Base-by-base conservation (phyloP, 768 basidiomycete genomes). In the Scleroderma bovista region DNA sequence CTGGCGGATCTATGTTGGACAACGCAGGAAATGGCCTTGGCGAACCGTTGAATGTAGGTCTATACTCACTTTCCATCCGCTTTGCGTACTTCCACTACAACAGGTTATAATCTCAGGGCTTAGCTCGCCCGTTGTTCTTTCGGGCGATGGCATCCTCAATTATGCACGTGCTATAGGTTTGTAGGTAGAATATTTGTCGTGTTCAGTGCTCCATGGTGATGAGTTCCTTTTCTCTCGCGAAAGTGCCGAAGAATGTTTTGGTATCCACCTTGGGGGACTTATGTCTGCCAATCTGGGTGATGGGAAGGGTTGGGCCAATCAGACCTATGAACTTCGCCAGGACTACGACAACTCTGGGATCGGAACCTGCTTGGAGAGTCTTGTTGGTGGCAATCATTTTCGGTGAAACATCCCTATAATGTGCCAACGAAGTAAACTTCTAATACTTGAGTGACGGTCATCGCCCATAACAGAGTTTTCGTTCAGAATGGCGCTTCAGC, bases 61-160 rank as follows among this genome's bases (percentile, higher is more conserved):
- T 6, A 7, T 29, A 12, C 6, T 4, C 19, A 10, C 26, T 26
- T n/a, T 19, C 34, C 33, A 45, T 46, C 17, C 36, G 17, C 1
- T 26, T 16, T 44, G 44, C 13, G 16, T 40, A 36, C 38, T 32
- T 19, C 32, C 32, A 32, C 16, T 22, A 16, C 11, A 10, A 3
- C 38, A 77, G 75, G 73, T 86, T 41, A 84, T 88, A 54, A 75
- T 87, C 48, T 87, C 85, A 2, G 83, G 77, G 0, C 56, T 74
- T 37, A 86, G 83, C 57, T 82, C 81, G 8, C 66, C 78, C 0
- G 67, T 19, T 0, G 79, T 86, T 15, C 73, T 85, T 46, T 81
- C 77, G 0, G 72, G 80, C 47, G 54, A 64, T 23, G 83, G 84
- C 0, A 60, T 84, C 44, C 38, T 80, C 40, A 83, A 83, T 56